A percentile compares a stretch with the other conserved stretches of the same genome.
These are phyloP conservation scores for Coprinopsis sp. DNA, from an alignment of 768 basidiomycete species.

Conservation along the genomic window DNA sequence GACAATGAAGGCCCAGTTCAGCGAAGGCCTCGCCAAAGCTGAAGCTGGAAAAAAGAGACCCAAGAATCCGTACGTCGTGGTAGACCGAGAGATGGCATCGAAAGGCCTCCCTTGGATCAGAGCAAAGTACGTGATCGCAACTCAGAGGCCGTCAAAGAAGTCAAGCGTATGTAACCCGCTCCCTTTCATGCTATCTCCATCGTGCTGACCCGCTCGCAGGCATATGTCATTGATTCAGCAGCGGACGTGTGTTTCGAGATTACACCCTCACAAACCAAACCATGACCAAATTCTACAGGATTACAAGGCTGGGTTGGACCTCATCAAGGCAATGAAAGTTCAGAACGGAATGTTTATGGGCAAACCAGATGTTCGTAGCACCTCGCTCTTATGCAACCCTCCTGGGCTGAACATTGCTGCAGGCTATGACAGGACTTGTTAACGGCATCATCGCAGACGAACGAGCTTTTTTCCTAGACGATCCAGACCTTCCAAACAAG, in stretches of 20 bases:
- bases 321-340: not conserved
- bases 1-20: not conserved
- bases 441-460: not conserved
- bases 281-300: too few relatives aligned
- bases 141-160: not conserved
- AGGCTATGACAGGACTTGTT: too few relatives aligned
- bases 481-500: not conserved
- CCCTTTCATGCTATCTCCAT: not conserved
- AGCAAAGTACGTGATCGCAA: not conserved
- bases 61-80: not conserved
- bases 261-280: too few relatives aligned
- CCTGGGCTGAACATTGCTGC: not conserved
- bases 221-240: not conserved
- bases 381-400: not conserved
- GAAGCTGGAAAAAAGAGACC: not conserved
- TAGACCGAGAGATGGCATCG: not conserved
- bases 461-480: not conserved
- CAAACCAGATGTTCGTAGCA: not conserved
- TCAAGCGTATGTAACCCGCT: not conserved
- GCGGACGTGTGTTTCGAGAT: slow-evolving; percentile 1
- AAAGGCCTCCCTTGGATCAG: slow-evolving; percentile 3
- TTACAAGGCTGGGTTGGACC: not conserved
- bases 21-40: slow-evolving; percentile 2
- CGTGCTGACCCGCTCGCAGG: not conserved
- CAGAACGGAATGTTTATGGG: not conserved